phyloP scores from a whole-genome alignment of 2,329 filamentous ascomycete genomes.

The Berkeleyomyces basicola region DNA sequence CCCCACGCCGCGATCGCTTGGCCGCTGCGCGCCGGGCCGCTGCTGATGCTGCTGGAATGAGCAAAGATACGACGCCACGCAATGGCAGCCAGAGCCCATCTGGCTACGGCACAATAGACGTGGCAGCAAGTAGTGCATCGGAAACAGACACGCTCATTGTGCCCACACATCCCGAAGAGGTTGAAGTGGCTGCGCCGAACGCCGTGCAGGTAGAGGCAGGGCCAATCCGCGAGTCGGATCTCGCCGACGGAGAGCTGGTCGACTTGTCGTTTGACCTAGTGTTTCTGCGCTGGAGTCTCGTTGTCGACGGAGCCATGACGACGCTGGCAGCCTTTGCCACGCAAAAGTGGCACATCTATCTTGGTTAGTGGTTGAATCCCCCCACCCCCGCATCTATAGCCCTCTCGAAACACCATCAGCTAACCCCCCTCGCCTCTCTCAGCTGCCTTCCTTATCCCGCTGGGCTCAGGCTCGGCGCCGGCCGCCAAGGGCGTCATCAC shows the following conservation, averaged over 20 bases:
- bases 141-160: conserved; percentile 16
- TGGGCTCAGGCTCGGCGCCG: conserved; percentile 51
- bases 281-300: conserved; percentile 48
- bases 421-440: not conserved
- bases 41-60: not conserved
- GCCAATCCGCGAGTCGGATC: conserved; percentile 18
- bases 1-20: conserved; percentile 6
- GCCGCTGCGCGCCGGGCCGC: conserved; percentile 7
- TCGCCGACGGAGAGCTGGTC: conserved; percentile 19
- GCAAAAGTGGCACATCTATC: conserved; percentile 50
- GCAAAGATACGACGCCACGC: not conserved
- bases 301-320: conserved; percentile 49
- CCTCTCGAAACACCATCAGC: not conserved
- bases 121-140: not conserved
- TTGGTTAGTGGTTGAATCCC: conserved; percentile 25
- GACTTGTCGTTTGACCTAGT: conserved; percentile 45
- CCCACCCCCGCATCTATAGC: not conserved
- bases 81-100: conserved; percentile 5
- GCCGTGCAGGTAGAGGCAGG: conserved; percentile 29
- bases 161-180: conserved; percentile 24
- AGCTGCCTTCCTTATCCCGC: conserved; percentile 47
- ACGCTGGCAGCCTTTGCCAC: conserved; percentile 45
- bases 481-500: conserved; percentile 59
- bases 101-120: conserved; percentile 5
- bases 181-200: conserved; percentile 26